phyloP scores from a whole-genome alignment of 768 basidiomycete species.

The Rhizopogon vesiculosus region DNA sequence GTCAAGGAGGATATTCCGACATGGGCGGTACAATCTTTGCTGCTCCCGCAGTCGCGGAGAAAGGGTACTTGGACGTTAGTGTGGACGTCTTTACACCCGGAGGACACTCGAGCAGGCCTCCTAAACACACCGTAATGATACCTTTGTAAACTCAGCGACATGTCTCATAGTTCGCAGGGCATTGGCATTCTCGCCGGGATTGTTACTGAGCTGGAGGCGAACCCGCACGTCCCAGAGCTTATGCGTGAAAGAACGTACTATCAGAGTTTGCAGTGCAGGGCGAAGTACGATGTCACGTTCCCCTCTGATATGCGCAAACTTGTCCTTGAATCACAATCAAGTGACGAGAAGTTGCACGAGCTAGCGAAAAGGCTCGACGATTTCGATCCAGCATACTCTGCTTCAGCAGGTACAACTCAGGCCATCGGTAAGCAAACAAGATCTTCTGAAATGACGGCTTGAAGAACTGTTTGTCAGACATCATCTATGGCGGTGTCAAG shows the following conservation, averaged over 20 bases:
- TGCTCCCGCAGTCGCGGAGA: constrained; percentile 30
- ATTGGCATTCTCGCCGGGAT: constrained; percentile 49
- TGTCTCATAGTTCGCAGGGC: constrained; percentile 14
- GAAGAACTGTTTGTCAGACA: constrained; percentile 32
- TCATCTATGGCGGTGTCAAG: constrained; percentile 39
- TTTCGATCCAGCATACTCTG: constrained; percentile 16
- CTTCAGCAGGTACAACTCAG: constrained; percentile 21
- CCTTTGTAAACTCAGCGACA: neutral
- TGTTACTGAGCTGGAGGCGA: constrained; percentile 42
- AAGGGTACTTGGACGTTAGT: constrained; percentile 39
- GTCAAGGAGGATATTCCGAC: constrained; percentile 23
- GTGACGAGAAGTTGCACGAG: constrained; percentile 13
- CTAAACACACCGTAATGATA: constrained; percentile 41
- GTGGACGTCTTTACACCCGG: constrained; percentile 42
- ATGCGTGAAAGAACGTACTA: constrained; percentile 21
- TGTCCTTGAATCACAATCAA: constrained; percentile 16
- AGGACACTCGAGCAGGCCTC: constrained; percentile 53
- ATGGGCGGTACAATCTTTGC: constrained; percentile 28
- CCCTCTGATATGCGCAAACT: constrained; percentile 17
- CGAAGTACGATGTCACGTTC: constrained; percentile 34
- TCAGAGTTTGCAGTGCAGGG: constrained; percentile 35
- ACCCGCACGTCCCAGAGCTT: constrained; percentile 34
- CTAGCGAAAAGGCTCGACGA: constrained; percentile 13
- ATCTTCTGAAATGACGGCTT: constrained; percentile 15
- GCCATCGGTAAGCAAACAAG: constrained; percentile 24